A percentile compares a stretch with the other conserved stretches of the same genome.
phyloP scores from a whole-genome alignment of 441 rosid species.

The Macaranga tanarius region DNA sequence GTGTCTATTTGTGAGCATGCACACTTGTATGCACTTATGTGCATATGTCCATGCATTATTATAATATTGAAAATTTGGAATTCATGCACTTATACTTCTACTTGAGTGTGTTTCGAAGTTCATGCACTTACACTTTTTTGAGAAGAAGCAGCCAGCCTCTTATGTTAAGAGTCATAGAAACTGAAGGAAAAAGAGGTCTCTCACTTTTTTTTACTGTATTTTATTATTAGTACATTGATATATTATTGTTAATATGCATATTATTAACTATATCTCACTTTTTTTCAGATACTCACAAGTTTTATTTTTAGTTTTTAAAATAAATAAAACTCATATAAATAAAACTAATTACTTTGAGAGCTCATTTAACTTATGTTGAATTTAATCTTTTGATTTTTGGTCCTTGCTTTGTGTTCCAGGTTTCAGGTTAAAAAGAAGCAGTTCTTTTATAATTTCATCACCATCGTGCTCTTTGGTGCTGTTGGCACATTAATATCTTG shows the following conservation, averaged over 20 bases:
- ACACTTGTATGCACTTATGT: background rate
- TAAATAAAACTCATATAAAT: no score
- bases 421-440: constrained; percentile 97
- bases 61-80: background rate
- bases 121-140: background rate
- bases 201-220: no score
- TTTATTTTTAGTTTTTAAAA: no score
- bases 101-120: no score
- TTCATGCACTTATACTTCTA: background rate
- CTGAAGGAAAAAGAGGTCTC: no score
- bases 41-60: background rate
- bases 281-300: no score
- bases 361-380: background rate
- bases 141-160: no score
- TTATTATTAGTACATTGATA: no score
- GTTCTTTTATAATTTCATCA: constrained; percentile 80
- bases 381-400: background rate
- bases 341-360: background rate
- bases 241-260: no score
- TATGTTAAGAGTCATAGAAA: no score
- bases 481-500: constrained; percentile 76
- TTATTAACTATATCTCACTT: no score
- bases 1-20: background rate
- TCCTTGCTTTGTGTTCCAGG: constrained; percentile 38
- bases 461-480: constrained; percentile 77